Base-by-base conservation (phyloP, 2,329 filamentous ascomycete genomes). In the Penicillium concentricum region DNA sequence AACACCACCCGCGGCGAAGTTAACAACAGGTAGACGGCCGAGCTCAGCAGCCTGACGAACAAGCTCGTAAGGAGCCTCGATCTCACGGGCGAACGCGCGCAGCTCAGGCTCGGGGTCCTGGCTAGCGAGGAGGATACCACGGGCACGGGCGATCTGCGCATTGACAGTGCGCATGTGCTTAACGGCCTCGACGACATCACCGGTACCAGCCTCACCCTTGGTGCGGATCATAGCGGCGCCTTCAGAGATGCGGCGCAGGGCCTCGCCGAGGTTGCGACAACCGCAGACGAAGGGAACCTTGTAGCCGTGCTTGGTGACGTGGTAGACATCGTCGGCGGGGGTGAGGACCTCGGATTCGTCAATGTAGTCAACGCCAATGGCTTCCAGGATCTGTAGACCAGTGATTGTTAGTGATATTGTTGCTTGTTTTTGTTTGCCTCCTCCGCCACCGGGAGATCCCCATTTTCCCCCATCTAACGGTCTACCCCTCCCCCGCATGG, bases 151-250 rank as follows among this genome's bases (percentile, higher is more conserved):
- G 67, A 97, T 96, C 70, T 97, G 88, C 22, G 80, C 78, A 72
- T 88, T 94, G 62, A 97, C 89, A 12, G 90, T 91, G 72, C 94
- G 90, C 86, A 97, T 96, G 83, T 99, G 94, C 72, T 89, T 87
- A 47, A 97, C 93, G 20, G 94, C 94, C 81, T 97, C 93, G 68
- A 97, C 90, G 51, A 99, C 91, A 74, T 99, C 94, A 61, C 94
- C 94, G 0, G 94, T 97, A 61, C 94, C 94, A 37, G 94, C 94
- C 80, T 99, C 94, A 63, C 94, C 94, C 82, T 97, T 99, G 63
- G 94, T 99, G 69, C 94, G 88, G 78, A 99, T 97, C 93, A 99
- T 97, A 70, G 93, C 93, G 10, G 94, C 94, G 62, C 94, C 94
- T 80, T 97, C 94, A 61, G 86, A 85, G 71, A 99, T 92, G 61